These are phyloP conservation scores for Trametes cinnabarina DNA, from an alignment of 768 basidiomycete species.

Conservation along the genomic window DNA sequence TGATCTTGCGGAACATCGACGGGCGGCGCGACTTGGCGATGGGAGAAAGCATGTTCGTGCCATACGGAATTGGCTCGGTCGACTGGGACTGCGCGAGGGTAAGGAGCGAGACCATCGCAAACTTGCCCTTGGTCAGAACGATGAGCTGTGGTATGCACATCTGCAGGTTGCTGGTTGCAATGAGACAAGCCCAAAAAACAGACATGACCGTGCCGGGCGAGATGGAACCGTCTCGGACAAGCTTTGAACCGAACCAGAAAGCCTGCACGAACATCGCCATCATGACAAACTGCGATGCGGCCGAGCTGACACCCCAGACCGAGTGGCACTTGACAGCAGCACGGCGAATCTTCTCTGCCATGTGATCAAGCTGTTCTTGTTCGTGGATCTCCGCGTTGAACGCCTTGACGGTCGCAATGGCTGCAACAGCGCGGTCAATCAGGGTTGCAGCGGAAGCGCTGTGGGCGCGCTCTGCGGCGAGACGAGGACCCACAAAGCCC, in stretches of 20 bases:
- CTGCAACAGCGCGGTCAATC: slow-evolving; percentile 70
- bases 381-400: slow-evolving; percentile 76
- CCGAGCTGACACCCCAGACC: slow-evolving; percentile 75
- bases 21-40: slow-evolving; percentile 18
- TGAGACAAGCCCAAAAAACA: slow-evolving; percentile 97
- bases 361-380: slow-evolving; percentile 43
- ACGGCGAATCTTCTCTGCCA: slow-evolving; percentile 44
- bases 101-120: slow-evolving; percentile 68
- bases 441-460: slow-evolving; percentile 73
- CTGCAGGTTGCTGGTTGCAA: slow-evolving; percentile 85
- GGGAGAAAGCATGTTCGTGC: slow-evolving; percentile 13
- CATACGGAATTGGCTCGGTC: slow-evolving; percentile 28
- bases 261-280: slow-evolving; percentile 95
- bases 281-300: slow-evolving; percentile 73
- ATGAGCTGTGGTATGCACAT: slow-evolving; percentile 83
- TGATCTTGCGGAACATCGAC: slow-evolving; percentile 56
- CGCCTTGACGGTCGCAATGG: slow-evolving; percentile 88
- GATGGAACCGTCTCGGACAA: slow-evolving; percentile 76
- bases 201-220: slow-evolving; percentile 82
- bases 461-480: slow-evolving; percentile 62
- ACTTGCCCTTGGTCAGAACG: slow-evolving; percentile 77
- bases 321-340: slow-evolving; percentile 54
- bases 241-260: slow-evolving; percentile 92
- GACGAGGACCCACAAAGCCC: slow-evolving; percentile 60
- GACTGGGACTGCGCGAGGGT: slow-evolving; percentile 46